A percentile compares a stretch with the other conserved stretches of the same genome.
phyloP scores from a whole-genome alignment of 768 basidiomycete species.

The Boletus eberwhitei region DNA sequence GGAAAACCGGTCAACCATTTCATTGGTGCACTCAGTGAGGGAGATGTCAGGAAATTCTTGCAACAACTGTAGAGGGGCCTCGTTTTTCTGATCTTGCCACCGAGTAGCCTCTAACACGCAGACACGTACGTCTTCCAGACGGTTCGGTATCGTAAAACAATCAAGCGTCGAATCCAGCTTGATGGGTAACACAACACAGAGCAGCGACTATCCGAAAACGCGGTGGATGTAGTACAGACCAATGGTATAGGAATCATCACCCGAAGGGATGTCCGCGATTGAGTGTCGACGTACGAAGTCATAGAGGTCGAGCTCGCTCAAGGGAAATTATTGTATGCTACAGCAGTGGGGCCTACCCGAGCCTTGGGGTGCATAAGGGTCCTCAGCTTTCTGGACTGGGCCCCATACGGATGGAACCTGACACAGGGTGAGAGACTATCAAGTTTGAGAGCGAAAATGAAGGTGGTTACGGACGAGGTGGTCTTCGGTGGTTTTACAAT shows the following conservation, averaged over 20 bases:
- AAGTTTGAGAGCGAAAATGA: not conserved
- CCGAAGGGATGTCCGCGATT: not conserved
- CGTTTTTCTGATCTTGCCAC: not conserved
- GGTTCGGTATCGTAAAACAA: conserved; percentile 11
- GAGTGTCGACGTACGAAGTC: not conserved
- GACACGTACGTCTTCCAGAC: not conserved
- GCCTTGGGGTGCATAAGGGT: conserved; percentile 82
- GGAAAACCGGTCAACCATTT: conserved; percentile 60
- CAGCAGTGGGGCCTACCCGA: conserved; percentile 51
- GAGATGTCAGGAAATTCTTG: conserved; percentile 44
- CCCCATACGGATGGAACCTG: conserved; percentile 98
- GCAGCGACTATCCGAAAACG: conserved; percentile 7
- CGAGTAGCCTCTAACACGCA: not conserved
- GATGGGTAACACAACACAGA: conserved; percentile 10
- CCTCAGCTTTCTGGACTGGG: conserved; percentile 84
- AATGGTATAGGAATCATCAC: conserved; percentile 2
- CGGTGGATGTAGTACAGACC: conserved; percentile 16
- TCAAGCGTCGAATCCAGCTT: conserved; percentile 2
- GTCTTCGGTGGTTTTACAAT: conserved; percentile 72
- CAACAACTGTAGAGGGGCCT: conserved; percentile 31
- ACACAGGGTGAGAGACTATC: conserved; percentile 17
- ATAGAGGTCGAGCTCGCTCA: not conserved
- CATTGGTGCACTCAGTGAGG: conserved; percentile 52
- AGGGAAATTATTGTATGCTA: conserved; percentile 48
- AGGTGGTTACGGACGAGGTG: conserved; percentile 47